Percentiles rank a stretch among this genome's conserved stretches.
Evolutionary conservation across 108 stramenopile species (phyloP).

Genomic region (Asterionellopsis glacialis): DNA sequence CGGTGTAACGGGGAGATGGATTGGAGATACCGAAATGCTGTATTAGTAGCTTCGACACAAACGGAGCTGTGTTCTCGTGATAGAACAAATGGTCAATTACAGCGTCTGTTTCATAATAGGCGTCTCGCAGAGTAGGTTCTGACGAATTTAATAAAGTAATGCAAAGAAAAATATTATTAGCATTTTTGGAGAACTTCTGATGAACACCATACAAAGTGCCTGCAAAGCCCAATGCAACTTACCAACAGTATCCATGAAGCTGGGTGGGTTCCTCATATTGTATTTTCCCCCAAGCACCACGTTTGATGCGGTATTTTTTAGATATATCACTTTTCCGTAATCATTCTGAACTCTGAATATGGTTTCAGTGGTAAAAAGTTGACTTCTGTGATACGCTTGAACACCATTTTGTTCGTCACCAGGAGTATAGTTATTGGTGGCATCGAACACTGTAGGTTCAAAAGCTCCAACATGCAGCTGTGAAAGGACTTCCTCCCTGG

Average conservation of each 20-base stretch:
- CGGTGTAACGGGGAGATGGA: conserved; percentile 38
- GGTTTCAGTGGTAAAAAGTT: conserved; percentile 4
- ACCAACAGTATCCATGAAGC: conserved; percentile 19
- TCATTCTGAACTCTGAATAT: conserved; percentile 24
- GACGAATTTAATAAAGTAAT: conserved; percentile 21
- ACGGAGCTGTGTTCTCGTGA: conserved; percentile 50
- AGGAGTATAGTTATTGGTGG: background rate
- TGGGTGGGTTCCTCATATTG: background rate
- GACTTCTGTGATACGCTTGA: background rate
- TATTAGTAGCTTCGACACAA: conserved; percentile 31
- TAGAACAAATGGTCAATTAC: conserved; percentile 23
- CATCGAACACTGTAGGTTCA: conserved; percentile 18
- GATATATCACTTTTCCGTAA: conserved; percentile 23
- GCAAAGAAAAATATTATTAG: conserved; percentile 13
- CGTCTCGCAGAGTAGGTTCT: conserved; percentile 25
- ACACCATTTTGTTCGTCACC: conserved; percentile 3
- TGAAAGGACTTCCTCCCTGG: conserved; percentile 32
- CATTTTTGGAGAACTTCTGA: no score
- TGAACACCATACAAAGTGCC: background rate
- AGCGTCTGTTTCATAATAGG: conserved; percentile 28
- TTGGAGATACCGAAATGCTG: conserved; percentile 37
- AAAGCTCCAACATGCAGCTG: conserved; percentile 34
- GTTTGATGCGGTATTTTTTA: conserved; percentile 24
- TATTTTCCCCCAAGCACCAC: conserved; percentile 12
- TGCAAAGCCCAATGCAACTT: conserved; percentile 5